A percentile compares a stretch with the other conserved stretches of the same genome.
Conservation (phyloP, 228 moss, liverwort and hornwort species). For the Sphagnum magellanicum region DNA sequence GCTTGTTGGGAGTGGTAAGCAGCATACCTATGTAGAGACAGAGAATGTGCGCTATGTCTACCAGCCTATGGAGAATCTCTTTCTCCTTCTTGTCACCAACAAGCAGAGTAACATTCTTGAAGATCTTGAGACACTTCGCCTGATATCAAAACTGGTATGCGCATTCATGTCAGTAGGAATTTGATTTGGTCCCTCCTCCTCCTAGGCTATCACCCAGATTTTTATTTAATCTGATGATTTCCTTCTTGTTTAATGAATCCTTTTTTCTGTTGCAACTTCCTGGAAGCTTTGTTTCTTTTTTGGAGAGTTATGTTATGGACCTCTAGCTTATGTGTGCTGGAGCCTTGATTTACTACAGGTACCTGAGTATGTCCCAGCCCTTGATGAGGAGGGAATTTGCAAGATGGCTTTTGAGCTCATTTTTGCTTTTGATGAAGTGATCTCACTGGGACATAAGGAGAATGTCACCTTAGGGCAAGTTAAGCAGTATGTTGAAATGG, state of each 20-base stretch:
- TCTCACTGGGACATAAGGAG: constrained; percentile 94
- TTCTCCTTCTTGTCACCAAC: constrained; percentile 93
- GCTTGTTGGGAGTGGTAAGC: constrained; percentile 96
- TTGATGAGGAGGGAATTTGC: constrained; percentile 94
- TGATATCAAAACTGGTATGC: constrained; percentile 97
- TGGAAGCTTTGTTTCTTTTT: too few relatives aligned
- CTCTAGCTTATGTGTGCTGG: not conserved
- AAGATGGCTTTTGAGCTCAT: constrained; percentile 92
- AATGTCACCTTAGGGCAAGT: constrained; percentile 93
- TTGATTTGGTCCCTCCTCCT: not conserved
- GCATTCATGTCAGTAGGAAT: not conserved
- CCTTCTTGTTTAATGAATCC: too few relatives aligned
- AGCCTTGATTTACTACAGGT: constrained; percentile 53
- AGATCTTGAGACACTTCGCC: constrained; percentile 91
- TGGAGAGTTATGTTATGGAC: too few relatives aligned
- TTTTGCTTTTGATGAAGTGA: constrained; percentile 95
- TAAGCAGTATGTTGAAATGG: constrained; percentile 98
- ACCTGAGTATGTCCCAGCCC: constrained; percentile 84
- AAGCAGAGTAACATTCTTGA: constrained; percentile 99
- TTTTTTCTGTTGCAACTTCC: too few relatives aligned
- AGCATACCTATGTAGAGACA: constrained; percentile 95
- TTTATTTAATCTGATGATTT: too few relatives aligned
- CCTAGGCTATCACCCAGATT: not conserved
- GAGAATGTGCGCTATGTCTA: constrained; percentile 98
- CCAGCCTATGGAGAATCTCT: constrained; percentile 96